Evolutionary conservation across 179 eudicot species (phyloP).

Genomic region (Pouteria campechiana): DNA sequence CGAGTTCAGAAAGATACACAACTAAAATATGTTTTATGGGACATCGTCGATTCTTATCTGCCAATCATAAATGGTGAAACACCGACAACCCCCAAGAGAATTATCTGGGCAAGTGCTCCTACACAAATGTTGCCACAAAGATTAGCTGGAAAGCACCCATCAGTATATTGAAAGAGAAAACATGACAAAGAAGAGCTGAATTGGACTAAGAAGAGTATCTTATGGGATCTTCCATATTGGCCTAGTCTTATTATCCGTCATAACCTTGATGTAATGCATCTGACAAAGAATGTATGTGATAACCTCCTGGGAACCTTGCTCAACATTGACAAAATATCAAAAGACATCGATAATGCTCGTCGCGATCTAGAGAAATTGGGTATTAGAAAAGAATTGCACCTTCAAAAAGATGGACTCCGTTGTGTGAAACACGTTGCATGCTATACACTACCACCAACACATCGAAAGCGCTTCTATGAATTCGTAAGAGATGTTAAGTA

Average conservation of each 20-base stretch:
- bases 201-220: constrained; percentile 10
- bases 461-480: constrained; percentile 1
- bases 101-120: background rate
- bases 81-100: background rate
- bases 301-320: constrained; percentile 11
- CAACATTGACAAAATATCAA: constrained; percentile 3
- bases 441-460: background rate
- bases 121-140: background rate
- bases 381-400: constrained; percentile 5
- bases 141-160: constrained; percentile 3
- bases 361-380: constrained; percentile 2
- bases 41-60: constrained; percentile 5
- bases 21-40: constrained; percentile 13
- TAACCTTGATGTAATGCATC: constrained; percentile 12
- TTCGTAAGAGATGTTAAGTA: constrained; percentile 2
- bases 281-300: constrained; percentile 13
- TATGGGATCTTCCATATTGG: constrained; percentile 27
- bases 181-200: too few relatives aligned
- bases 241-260: constrained; percentile 1
- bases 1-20: background rate
- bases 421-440: background rate
- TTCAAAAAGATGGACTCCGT: background rate
- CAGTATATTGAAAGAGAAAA: background rate
- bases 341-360: constrained; percentile 4
- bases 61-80: constrained; percentile 2